phyloP scores from a whole-genome alignment of 2,329 filamentous ascomycete species.

The Colletotrichum liriopes region DNA sequence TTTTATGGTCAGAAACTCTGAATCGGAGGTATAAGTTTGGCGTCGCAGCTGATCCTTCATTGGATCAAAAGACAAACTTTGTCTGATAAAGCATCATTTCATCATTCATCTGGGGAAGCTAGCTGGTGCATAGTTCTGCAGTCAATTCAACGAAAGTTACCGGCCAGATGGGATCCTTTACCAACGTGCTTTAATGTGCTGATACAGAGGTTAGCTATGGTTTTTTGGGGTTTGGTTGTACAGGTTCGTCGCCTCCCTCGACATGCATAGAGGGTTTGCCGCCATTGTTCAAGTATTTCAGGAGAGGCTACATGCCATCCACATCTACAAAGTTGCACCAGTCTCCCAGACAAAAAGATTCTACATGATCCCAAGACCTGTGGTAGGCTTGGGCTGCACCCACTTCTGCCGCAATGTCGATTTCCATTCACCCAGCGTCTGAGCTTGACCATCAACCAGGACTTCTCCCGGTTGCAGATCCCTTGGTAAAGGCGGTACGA shows the following conservation, averaged over 20 bases:
- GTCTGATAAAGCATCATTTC: neutral
- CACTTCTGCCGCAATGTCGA: conserved; percentile 48
- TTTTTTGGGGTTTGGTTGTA: neutral
- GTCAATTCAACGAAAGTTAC: neutral
- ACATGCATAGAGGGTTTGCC: neutral
- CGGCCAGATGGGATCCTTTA: too few species aligned
- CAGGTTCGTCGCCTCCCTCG: too few species aligned
- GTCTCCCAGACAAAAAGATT: too few species aligned
- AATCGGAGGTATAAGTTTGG: neutral
- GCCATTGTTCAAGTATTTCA: too few species aligned
- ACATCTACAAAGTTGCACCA: neutral
- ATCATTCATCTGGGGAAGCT: neutral
- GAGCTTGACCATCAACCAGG: conserved; percentile 52
- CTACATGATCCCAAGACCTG: conserved; percentile 25
- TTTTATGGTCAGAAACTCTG: neutral
- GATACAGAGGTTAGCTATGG: neutral
- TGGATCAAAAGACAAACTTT: neutral
- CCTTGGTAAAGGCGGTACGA: conserved; percentile 54
- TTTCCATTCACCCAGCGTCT: conserved; percentile 56
- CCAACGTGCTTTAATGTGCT: neutral
- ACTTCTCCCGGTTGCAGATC: conserved; percentile 58
- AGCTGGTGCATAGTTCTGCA: neutral
- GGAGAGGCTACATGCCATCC: neutral
- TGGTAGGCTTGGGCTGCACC: conserved; percentile 24
- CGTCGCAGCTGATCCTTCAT: neutral